These are phyloP conservation scores for Pythium catenulatum DNA, from an alignment of 352 stramenopile species.

Conservation along the genomic window DNA sequence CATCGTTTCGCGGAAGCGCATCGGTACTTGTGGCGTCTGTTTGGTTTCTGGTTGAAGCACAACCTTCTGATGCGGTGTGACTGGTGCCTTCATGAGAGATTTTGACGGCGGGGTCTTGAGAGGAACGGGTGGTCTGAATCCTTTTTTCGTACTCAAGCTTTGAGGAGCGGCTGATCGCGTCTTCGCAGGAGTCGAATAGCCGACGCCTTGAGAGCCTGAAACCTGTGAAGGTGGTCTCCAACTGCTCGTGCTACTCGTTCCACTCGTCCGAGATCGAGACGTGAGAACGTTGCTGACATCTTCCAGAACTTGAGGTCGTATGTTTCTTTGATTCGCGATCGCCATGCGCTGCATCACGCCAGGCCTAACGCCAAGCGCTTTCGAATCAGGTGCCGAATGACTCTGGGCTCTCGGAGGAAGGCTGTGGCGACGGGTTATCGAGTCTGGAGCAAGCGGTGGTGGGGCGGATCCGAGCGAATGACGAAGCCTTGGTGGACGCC, in stretches of 20 bases:
- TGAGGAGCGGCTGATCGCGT: conserved; percentile 19
- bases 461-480: background rate
- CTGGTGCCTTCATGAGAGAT: background rate
- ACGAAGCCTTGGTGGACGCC: background rate
- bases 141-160: conserved; percentile 50
- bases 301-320: background rate
- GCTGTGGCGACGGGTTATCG: background rate
- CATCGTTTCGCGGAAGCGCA: no score
- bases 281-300: conserved; percentile 25
- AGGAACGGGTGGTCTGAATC: conserved; percentile 71
- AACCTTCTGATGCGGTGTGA: no score
- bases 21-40: no score
- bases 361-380: background rate
- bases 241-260: background rate
- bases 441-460: background rate
- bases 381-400: background rate
- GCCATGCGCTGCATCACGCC: conserved; percentile 34
- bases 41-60: no score
- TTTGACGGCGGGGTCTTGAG: conserved; percentile 59
- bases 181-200: conserved; percentile 33
- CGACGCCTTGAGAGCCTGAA: background rate
- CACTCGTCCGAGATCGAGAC: background rate
- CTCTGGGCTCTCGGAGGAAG: background rate
- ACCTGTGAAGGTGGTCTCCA: background rate
- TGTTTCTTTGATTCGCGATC: background rate